phyloP scores from a whole-genome alignment of 2,329 filamentous ascomycete species.

The Aspergillus hortae region DNA sequence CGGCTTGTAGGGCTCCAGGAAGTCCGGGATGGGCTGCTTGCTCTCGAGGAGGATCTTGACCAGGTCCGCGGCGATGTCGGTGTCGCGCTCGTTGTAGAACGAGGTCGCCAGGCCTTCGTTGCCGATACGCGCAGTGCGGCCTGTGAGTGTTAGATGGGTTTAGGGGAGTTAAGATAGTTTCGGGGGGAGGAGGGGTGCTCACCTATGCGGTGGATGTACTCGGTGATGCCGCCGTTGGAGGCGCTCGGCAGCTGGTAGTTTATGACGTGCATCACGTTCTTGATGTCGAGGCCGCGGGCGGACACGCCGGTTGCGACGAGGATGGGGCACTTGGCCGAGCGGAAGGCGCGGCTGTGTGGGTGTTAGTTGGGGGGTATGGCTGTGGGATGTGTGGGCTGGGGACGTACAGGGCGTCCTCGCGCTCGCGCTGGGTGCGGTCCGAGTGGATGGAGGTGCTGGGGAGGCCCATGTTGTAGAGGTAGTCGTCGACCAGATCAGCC shows the following conservation, averaged over 20 bases:
- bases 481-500: constrained; percentile 85
- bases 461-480: constrained; percentile 71
- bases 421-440: constrained; percentile 82
- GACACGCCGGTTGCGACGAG: constrained; percentile 82
- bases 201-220: constrained; percentile 95
- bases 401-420: constrained; percentile 78
- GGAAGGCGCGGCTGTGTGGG: constrained; percentile 66
- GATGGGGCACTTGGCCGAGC: constrained; percentile 69
- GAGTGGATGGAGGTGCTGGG: constrained; percentile 86
- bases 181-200: constrained; percentile 30
- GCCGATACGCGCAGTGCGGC: constrained; percentile 91
- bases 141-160: constrained; percentile 37
- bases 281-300: constrained; percentile 84
- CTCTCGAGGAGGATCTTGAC: constrained; percentile 80
- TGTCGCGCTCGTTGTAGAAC: constrained; percentile 78
- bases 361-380: constrained; percentile 3
- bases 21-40: constrained; percentile 75
- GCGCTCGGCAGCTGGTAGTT: constrained; percentile 82
- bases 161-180: too few species aligned
- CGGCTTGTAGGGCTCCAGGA: constrained; percentile 61
- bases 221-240: constrained; percentile 79
- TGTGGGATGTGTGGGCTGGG: neutral
- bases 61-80: constrained; percentile 67
- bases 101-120: constrained; percentile 82
- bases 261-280: constrained; percentile 84